Evolutionary conservation across 2,329 filamentous ascomycete species (phyloP), one percentile per base, ranked within the genome.

Genomic region (Fusarium euwallaceae): DNA sequence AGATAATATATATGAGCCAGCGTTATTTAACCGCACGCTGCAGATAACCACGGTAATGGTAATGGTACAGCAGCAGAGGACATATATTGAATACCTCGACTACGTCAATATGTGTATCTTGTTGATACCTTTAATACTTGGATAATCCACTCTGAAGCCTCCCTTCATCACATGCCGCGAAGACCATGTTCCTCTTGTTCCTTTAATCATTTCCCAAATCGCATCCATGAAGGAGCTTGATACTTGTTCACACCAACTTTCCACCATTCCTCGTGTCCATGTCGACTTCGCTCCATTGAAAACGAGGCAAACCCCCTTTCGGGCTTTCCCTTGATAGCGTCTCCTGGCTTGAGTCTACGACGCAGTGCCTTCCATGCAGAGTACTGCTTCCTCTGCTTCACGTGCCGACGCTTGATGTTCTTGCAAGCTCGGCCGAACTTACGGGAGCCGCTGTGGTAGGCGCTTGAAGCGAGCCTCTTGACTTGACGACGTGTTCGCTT

Each of bases 201-300:
- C 55, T 43, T 39, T 4, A 58, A 58, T 32, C 56, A 67, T 45
- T 62, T 37, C 22, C 71, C 71, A 73, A 83, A 82, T 39, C 72
- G 67, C 75, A 82, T 81, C 80, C 81, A 83, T 24, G 75, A 67
- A 6, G 81, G 81, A 14, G 80, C 80, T 20, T 76, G 78, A 64
- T 81, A 84, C 66, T 76, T 80, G 24, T 77, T 76, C 4, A 81
- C 79, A 5, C 81, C 82, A 9, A 82, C 81, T 56, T 74, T 78
- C 83, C 83, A 84, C 82, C 83, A 84, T 17, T 80, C 78, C 37
- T 81, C 72, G 36, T 78, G 72, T 14, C 76, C 77, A 48, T 71
- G 72, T 5, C 71, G 68, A 39, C 67, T 71, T 41, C 71, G 68
- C 20, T 82, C 78, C 29, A 79, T 59, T 4, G 75, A 74, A 64